Conservation (phyloP, 2,329 filamentous ascomycete genomes). For the Aspergillus sp. region DNA sequence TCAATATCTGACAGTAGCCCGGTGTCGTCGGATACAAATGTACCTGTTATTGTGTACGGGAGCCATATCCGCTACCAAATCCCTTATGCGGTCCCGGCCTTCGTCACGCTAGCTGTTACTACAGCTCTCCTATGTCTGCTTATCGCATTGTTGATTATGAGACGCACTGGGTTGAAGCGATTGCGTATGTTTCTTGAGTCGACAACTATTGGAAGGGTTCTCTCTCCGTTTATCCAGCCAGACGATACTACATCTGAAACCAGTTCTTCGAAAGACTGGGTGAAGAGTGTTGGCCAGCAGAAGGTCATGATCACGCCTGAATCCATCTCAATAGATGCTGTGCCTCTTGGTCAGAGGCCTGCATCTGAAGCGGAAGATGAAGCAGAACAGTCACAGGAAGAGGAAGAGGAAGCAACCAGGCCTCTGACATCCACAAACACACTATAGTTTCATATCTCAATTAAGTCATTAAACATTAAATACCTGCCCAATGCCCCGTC, state of each 20-base stretch:
- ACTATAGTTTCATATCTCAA: no score
- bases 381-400: neutral
- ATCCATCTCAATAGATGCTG: neutral
- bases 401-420: neutral
- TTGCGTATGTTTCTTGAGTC: neutral
- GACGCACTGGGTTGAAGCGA: neutral
- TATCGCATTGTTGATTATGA: neutral
- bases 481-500: constrained; percentile 14
- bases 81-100: constrained; percentile 36
- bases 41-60: constrained; percentile 29
- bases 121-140: neutral
- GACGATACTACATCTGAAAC: neutral
- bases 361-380: neutral
- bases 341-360: neutral
- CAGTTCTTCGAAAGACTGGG: neutral
- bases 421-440: neutral
- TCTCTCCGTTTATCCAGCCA: neutral
- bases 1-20: neutral
- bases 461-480: neutral
- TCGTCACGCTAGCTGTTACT: constrained; percentile 10
- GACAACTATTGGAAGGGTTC: neutral
- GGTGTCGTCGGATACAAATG: neutral
- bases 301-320: neutral
- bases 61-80: constrained; percentile 33
- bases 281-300: neutral